phyloP scores from a whole-genome alignment of 257 asterid genomes.

The Solanum boliviense region DNA sequence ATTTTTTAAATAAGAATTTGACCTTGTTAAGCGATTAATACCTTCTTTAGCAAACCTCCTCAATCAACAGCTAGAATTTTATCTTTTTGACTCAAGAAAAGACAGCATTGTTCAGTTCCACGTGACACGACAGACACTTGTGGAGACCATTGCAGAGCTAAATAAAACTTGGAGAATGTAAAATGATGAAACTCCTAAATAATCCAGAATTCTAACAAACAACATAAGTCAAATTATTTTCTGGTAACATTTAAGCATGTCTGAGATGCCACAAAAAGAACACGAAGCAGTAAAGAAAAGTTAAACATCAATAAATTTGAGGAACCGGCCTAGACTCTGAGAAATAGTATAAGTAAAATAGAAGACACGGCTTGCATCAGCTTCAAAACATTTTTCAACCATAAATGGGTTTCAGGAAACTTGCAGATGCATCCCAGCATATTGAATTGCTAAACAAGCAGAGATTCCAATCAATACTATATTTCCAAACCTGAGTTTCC shows the following conservation, averaged over 20 bases:
- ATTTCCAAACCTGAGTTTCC: conserved; percentile 57
- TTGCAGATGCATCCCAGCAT: neutral
- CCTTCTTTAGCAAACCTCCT: neutral
- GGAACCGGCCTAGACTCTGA: neutral
- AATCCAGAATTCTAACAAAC: neutral
- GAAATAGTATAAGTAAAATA: neutral
- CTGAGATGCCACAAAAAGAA: neutral
- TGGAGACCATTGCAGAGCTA: neutral
- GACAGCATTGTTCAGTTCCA: neutral
- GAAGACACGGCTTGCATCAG: neutral
- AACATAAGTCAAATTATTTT: neutral
- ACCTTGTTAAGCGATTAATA: neutral
- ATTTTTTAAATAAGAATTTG: neutral
- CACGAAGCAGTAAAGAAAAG: neutral
- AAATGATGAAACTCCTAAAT: neutral
- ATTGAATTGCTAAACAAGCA: neutral
- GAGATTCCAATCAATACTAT: neutral
- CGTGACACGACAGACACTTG: neutral
- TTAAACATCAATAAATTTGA: neutral
- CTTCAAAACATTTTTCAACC: neutral
- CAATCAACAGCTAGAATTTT: neutral
- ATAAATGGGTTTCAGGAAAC: neutral
- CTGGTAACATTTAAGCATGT: neutral
- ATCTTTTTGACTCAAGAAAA: neutral
- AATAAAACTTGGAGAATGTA: neutral